These are phyloP conservation scores for Nissolia schottii DNA, from an alignment of 306 rosid species.

Conservation along the genomic window DNA sequence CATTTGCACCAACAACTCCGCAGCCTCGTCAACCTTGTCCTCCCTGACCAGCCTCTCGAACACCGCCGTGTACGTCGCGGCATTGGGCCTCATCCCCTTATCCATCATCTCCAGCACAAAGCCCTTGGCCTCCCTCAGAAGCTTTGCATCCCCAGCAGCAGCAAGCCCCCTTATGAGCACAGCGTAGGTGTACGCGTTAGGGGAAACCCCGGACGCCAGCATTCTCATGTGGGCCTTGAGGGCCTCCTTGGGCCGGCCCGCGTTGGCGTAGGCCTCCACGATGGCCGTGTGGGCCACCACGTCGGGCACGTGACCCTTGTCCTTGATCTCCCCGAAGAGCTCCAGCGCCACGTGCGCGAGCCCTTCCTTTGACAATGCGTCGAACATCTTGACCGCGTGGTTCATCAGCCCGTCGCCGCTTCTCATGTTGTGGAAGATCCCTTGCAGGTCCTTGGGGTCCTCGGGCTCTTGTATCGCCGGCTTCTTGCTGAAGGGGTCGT, in stretches of 20 bases:
- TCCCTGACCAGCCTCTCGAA: constrained; percentile 57
- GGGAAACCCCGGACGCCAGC: constrained; percentile 66
- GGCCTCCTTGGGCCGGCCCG: constrained; percentile 57
- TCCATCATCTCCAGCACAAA: constrained; percentile 64
- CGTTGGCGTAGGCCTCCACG: constrained; percentile 62
- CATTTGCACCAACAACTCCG: constrained; percentile 44
- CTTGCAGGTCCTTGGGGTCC: constrained; percentile 69
- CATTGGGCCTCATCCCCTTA: constrained; percentile 68
- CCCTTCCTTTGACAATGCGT: constrained; percentile 77
- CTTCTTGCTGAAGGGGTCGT: constrained; percentile 69
- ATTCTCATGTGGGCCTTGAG: constrained; percentile 61
- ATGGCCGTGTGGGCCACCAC: constrained; percentile 74
- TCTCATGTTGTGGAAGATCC: constrained; percentile 62
- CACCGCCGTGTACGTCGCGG: constrained; percentile 43
- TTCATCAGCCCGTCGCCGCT: constrained; percentile 49
- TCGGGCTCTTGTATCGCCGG: constrained; percentile 44
- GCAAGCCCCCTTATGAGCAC: constrained; percentile 58
- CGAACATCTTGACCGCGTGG: constrained; percentile 87
- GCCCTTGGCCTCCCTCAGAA: constrained; percentile 44
- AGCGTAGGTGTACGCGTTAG: constrained; percentile 65
- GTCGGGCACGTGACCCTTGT: constrained; percentile 73
- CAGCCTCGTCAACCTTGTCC: constrained; percentile 47
- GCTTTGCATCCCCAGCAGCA: constrained; percentile 23
- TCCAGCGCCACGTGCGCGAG: constrained; percentile 70
- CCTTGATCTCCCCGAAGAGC: constrained; percentile 68